Evolutionary conservation across 2,329 filamentous ascomycete genomes (phyloP).

Genomic region (Arachnopeziza araneosa): DNA sequence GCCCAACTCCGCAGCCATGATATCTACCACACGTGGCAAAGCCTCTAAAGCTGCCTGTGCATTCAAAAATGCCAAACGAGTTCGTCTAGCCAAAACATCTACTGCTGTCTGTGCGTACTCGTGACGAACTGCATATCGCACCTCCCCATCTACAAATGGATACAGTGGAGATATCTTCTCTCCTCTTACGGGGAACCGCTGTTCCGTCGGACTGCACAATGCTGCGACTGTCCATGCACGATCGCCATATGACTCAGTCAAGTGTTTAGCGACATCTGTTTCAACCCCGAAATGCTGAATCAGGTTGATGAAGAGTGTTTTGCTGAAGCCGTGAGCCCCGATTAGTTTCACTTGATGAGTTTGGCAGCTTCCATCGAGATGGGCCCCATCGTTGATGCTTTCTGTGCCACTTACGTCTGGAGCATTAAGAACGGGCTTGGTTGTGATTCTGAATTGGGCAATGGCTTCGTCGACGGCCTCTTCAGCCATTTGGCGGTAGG

Average conservation of each 20-base stretch:
- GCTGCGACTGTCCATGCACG: slow-evolving; percentile 86
- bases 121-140: slow-evolving; percentile 79
- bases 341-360: slow-evolving; percentile 77
- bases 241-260: slow-evolving; percentile 84
- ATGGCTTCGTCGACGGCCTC: slow-evolving; percentile 81
- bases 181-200: slow-evolving; percentile 77
- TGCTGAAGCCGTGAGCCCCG: slow-evolving; percentile 81
- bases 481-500: slow-evolving; percentile 89
- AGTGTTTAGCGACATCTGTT: slow-evolving; percentile 85
- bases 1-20: slow-evolving; percentile 78
- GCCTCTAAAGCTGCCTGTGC: slow-evolving; percentile 86
- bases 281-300: slow-evolving; percentile 92
- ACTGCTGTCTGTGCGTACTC: slow-evolving; percentile 91
- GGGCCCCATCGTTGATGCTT: slow-evolving; percentile 61
- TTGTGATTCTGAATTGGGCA: slow-evolving; percentile 57
- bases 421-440: slow-evolving; percentile 51
- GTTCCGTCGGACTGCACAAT: slow-evolving; percentile 68
- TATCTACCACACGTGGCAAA: slow-evolving; percentile 77
- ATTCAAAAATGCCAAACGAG: slow-evolving; percentile 82
- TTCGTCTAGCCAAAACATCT: slow-evolving; percentile 81
- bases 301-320: slow-evolving; percentile 89
- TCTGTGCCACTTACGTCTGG: slow-evolving; percentile 66
- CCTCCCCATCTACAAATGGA: slow-evolving; percentile 87
- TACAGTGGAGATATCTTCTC: slow-evolving; percentile 75
- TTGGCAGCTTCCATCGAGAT: slow-evolving; percentile 68